Evolutionary conservation across 176 grass and related monocot species (phyloP).

Genomic region (Eragrostis nindensis): DNA sequence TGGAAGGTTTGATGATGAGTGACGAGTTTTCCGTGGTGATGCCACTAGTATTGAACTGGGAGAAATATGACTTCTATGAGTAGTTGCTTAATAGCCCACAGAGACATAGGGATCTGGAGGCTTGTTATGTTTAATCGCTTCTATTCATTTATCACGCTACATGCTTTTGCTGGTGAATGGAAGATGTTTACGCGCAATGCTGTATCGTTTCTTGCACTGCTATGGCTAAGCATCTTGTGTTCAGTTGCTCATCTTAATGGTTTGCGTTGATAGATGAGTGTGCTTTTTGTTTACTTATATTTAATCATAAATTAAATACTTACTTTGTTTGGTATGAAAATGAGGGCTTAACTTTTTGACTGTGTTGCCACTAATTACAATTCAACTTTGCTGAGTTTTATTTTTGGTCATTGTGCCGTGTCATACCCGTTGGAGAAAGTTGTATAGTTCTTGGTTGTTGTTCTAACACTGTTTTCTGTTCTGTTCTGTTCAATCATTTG

Average conservation of each 20-base stretch:
- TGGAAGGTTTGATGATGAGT: no score
- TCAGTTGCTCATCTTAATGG: background rate
- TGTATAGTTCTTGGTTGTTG: background rate
- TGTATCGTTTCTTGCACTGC: background rate
- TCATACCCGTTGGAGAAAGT: background rate
- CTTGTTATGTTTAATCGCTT: slow-evolving; percentile 29
- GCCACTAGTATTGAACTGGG: slow-evolving; percentile 17
- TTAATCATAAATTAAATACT: slow-evolving; percentile 14
- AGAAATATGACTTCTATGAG: slow-evolving; percentile 34
- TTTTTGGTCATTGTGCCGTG: background rate
- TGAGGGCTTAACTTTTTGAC: background rate
- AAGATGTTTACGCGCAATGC: slow-evolving; percentile 34
- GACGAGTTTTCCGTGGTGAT: slow-evolving; percentile 22
- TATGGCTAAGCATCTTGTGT: background rate
- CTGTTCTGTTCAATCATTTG: no score
- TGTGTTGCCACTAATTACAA: background rate
- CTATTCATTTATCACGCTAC: slow-evolving; percentile 24
- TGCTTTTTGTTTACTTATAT: background rate
- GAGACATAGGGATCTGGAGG: slow-evolving; percentile 34
- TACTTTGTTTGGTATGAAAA: slow-evolving; percentile 3
- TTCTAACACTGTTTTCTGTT: background rate
- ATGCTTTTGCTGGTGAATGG: slow-evolving; percentile 23
- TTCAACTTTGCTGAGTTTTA: no score
- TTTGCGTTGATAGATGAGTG: background rate
- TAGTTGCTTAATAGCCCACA: slow-evolving; percentile 51